A percentile compares a stretch with the other conserved stretches of the same genome.
Conservation (phyloP, 345 rosid species). For the Moricandia moricandioides region DNA sequence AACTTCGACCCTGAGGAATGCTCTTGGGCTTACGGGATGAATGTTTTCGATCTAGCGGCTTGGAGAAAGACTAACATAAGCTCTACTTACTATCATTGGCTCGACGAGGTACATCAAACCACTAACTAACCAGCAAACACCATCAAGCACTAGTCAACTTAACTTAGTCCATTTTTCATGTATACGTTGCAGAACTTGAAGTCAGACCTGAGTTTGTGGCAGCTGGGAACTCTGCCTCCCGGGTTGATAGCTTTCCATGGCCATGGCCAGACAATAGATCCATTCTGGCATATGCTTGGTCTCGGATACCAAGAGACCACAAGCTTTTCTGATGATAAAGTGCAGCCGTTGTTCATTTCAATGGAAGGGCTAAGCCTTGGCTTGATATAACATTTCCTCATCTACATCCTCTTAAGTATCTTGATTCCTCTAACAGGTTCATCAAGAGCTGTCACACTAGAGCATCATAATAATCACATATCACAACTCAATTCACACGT, state of each 20-base stretch:
- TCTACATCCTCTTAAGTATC: slow-evolving; percentile 68
- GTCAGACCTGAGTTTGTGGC: slow-evolving; percentile 96
- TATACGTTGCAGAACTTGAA: slow-evolving; percentile 70
- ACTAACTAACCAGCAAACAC: neutral
- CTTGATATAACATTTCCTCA: slow-evolving; percentile 86
- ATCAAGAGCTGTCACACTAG: slow-evolving; percentile 74
- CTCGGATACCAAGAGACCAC: slow-evolving; percentile 90
- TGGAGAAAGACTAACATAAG: slow-evolving; percentile 92
- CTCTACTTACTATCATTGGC: slow-evolving; percentile 85
- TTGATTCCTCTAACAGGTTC: slow-evolving; percentile 83
- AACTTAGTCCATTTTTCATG: slow-evolving; percentile 1
- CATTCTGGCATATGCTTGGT: slow-evolving; percentile 98
- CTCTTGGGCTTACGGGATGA: slow-evolving; percentile 99
- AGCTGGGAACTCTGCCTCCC: slow-evolving; percentile 87
- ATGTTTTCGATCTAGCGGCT: slow-evolving; percentile 77
- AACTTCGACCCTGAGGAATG: slow-evolving; percentile 77
- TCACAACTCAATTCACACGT: slow-evolving; percentile 18
- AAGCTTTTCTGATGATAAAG: slow-evolving; percentile 55
- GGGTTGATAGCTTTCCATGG: slow-evolving; percentile 92
- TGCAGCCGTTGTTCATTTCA: slow-evolving; percentile 92
- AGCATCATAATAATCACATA: slow-evolving; percentile 43
- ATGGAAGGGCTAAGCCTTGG: slow-evolving; percentile 99
- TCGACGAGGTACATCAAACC: slow-evolving; percentile 60
- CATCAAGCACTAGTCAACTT: neutral
- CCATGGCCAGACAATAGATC: slow-evolving; percentile 73